Percentiles rank a stretch among this genome's conserved stretches.
Conservation (phyloP, 805 yeast genomes). For the Metschnikowia kunwiensis region DNA sequence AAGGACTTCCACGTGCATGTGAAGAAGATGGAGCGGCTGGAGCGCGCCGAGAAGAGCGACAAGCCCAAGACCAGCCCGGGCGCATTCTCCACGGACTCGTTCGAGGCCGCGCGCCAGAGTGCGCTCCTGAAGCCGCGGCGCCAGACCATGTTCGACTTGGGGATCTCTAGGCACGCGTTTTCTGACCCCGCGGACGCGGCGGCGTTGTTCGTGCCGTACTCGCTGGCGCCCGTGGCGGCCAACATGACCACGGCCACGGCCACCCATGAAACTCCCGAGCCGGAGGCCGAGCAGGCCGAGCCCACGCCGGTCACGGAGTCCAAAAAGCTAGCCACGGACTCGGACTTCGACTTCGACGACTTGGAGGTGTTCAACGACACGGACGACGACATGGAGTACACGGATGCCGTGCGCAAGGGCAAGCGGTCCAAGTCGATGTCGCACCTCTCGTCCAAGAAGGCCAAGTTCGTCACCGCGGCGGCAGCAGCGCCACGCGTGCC, state of each 20-base stretch:
- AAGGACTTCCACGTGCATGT: slow-evolving; percentile 75
- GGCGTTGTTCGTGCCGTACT: slow-evolving; percentile 60
- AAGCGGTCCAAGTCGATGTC: slow-evolving; percentile 68
- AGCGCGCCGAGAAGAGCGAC: neutral
- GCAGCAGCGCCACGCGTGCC: slow-evolving; percentile 82
- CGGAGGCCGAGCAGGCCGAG: slow-evolving; percentile 1
- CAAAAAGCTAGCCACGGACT: slow-evolving; percentile 20
- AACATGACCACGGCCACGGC: too few species aligned
- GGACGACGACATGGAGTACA: slow-evolving; percentile 34
- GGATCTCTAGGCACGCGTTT: slow-evolving; percentile 42
- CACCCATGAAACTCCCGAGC: too few species aligned
- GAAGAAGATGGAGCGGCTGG: slow-evolving; percentile 31
- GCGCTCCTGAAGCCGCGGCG: slow-evolving; percentile 42
- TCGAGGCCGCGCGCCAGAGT: slow-evolving; percentile 36
- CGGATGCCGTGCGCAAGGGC: slow-evolving; percentile 44
- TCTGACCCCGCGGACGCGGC: slow-evolving; percentile 42
- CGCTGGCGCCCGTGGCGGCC: slow-evolving; percentile 77
- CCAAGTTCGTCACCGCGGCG: slow-evolving; percentile 60
- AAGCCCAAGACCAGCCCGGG: neutral
- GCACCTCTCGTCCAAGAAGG: slow-evolving; percentile 49
- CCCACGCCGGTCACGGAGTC: slow-evolving; percentile 5
- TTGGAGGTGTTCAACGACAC: slow-evolving; percentile 48
- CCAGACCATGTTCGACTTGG: slow-evolving; percentile 53
- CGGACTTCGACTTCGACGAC: slow-evolving; percentile 49
- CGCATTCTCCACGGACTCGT: slow-evolving; percentile 22